These are phyloP conservation scores for Apiospora marii DNA, from an alignment of 2,329 filamentous ascomycete genomes.

Conservation along the genomic window DNA sequence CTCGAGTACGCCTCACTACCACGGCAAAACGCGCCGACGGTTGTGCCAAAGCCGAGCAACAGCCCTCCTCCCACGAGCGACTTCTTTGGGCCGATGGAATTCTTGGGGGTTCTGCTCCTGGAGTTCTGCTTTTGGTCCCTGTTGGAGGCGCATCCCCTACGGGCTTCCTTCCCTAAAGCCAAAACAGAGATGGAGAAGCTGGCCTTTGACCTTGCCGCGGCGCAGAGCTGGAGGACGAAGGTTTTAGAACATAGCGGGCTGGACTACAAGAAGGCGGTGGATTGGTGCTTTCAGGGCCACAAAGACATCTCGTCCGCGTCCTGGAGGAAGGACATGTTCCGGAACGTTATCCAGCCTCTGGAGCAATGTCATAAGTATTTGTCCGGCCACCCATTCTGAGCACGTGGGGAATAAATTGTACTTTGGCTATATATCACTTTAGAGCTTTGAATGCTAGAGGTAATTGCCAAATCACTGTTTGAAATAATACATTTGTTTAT, in stretches of 20 bases:
- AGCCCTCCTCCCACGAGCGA: background rate
- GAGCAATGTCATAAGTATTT: constrained; percentile 22
- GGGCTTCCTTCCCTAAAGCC: constrained; percentile 25
- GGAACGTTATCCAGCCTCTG: constrained; percentile 31
- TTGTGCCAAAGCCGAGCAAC: background rate
- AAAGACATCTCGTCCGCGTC: constrained; percentile 8
- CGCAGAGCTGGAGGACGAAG: constrained; percentile 28
- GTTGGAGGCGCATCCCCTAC: background rate
- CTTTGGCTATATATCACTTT: too few species aligned
- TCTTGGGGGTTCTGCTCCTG: constrained; percentile 34
- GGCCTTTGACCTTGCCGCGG: constrained; percentile 32
- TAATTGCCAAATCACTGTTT: too few species aligned
- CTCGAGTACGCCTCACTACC: background rate
- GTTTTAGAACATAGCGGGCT: constrained; percentile 32
- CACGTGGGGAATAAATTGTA: too few species aligned
- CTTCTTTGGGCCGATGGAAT: constrained; percentile 25
- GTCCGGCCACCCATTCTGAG: background rate
- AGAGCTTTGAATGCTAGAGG: too few species aligned
- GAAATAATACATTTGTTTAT: too few species aligned
- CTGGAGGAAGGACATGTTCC: constrained; percentile 33
- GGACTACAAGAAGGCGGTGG: constrained; percentile 24
- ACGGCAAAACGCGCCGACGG: too few species aligned
- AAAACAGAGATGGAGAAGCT: constrained; percentile 26
- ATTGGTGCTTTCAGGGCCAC: constrained; percentile 28
- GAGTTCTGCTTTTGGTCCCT: constrained; percentile 34